Conservation (phyloP, 2,329 filamentous ascomycete species). For the Thielaviopsis ethacetica region DNA sequence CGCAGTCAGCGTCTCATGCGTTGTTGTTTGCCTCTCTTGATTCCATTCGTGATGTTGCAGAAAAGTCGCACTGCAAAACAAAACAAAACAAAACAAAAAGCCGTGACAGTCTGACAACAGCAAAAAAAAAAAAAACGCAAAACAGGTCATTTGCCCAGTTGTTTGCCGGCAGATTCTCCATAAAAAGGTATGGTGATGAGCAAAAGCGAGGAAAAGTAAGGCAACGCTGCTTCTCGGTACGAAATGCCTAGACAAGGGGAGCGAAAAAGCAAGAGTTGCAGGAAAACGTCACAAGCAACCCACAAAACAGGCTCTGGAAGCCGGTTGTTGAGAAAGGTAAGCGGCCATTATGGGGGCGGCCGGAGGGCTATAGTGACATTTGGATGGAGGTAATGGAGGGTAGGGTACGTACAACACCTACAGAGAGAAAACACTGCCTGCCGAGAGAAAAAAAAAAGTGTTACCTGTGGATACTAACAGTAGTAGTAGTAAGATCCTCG, state of each 20-base stretch:
- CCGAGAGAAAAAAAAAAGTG: too few species aligned
- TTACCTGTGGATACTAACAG: too few species aligned
- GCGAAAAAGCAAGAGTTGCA: neutral
- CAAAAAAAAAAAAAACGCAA: too few species aligned
- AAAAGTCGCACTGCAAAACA: too few species aligned
- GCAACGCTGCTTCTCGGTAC: neutral
- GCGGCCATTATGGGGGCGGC: neutral
- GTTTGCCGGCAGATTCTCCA: too few species aligned
- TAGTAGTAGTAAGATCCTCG: neutral
- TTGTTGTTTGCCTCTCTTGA: too few species aligned
- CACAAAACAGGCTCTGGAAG: neutral
- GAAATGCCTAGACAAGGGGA: neutral
- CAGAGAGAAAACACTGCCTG: neutral
- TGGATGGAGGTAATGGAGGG: neutral
- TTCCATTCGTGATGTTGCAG: too few species aligned
- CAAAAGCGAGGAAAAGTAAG: neutral
- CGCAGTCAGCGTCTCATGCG: too few species aligned
- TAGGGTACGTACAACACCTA: neutral
- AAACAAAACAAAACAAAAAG: too few species aligned
- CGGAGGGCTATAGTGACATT: neutral
- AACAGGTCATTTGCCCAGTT: too few species aligned
- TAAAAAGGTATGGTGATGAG: neutral
- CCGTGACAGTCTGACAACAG: too few species aligned
- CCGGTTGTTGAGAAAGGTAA: neutral
- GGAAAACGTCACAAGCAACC: neutral